Evolutionary conservation across 1,139 yeast genomes (phyloP), one percentile per base, ranked within the genome.

Genomic region (Sugiyamaella japonica): DNA sequence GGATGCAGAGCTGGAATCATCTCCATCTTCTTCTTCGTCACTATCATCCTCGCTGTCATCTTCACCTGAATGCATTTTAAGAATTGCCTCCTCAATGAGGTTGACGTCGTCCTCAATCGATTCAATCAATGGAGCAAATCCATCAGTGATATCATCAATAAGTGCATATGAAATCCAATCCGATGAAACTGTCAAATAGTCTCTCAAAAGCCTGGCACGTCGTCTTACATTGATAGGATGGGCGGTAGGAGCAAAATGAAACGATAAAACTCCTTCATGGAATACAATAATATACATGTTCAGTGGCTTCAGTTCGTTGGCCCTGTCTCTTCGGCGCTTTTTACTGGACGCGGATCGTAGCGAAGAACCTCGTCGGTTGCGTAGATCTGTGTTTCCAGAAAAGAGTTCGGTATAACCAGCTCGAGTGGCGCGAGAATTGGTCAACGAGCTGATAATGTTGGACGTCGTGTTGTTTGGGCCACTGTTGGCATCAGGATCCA

Each of bases 151-250:
- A 69, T 93, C 98, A 74, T 93, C 99, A 66, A 93, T 90, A 60
- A 93, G 76, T 0, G 99, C 99, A 73, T 93, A 93, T 2, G 97
- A 93, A 49, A 93, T 86, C 99, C 99, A 93, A 70, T 93, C 99
- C 0, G 97, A 84, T 1, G 95, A 83, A 4, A 93, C 96, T 1
- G 89, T 88, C 59, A 93, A 76, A 66, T 91, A 93, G 68, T 93
- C 99, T 59, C 86, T 80, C 60, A 93, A 77, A 60, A 93, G 75
- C 55, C 99, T 77, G 0, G 96, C 96, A 66, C 99, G 82, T 68
- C 98, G 81, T 64, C 99, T 81, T 39, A 93, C 99, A 68, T 93
- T 93, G 54, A 90, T 88, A 0, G 98, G 96, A 69, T 93, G 99
- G 1, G 97, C 97, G 0, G 98, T 89, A 7, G 97, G 90, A 10